Base-by-base conservation (phyloP, 2,329 filamentous ascomycete species). In the Colletotrichum acutatum region DNA sequence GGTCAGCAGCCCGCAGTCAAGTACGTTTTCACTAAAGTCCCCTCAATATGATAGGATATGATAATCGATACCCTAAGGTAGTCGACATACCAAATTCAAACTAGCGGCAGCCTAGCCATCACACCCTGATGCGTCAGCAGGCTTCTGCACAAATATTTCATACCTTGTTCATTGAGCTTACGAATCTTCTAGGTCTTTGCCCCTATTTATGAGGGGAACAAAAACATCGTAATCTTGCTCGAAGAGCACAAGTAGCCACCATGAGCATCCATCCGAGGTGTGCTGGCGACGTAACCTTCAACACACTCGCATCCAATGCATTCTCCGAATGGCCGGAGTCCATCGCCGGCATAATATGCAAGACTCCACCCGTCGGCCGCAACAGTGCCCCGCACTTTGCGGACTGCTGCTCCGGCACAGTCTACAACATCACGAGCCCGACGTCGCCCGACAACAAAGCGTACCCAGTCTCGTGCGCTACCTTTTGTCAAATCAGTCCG, bases 381-480 rank as follows among this genome's bases (percentile, higher is more conserved):
- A 30, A 37, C 19, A 9, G 32, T 32, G 53, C 67, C 6, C 14
- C 53, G 14, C 61, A 37, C 28, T 70, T 70, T 26, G 60, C 67
- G 2, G 22, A 70, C 5, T 70, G 67, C 56, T 60, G 68, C 56
- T 71, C 68, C 16, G 56, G 67, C 53, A 42, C 16, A 32, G 52
- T 65, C 19, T 70, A 70, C 60, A 70, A 65, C 67, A 59, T 70
- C 26, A 70, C 67, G 9, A 42, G 53, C 24, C 26, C 54, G 14
- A 58, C 54, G 1, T 30, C 28, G 19, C 42, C 60, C 14, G 26
- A 28, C n/a, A 32, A 70, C n/a, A 28, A 32, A 1, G 61, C 37
- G 2, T 70, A 57, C 32, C 60, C 60, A n/a, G 30, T 70, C 8
- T 70, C 60, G n/a, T 70, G 67, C 56, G 67, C 67, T 53, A 53